A percentile compares a stretch with the other conserved stretches of the same genome.
These are phyloP conservation scores for Cytospora mali DNA, from an alignment of 2,329 filamentous ascomycete species.

Conservation along the genomic window DNA sequence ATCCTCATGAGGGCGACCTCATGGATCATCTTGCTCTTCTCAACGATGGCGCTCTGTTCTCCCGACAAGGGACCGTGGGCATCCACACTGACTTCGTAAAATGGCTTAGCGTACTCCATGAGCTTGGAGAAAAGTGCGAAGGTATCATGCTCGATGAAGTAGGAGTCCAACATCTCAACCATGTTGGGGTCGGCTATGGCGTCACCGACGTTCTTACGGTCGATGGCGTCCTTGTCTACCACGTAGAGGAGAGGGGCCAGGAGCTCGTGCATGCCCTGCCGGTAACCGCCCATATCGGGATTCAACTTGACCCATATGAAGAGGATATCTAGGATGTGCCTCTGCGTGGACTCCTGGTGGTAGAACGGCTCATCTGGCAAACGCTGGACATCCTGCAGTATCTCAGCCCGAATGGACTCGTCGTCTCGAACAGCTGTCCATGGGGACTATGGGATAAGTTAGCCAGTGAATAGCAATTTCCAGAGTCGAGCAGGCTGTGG, in stretches of 20 bases:
- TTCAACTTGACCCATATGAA: constrained; percentile 96
- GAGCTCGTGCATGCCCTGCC: constrained; percentile 99
- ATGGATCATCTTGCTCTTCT: constrained; percentile 84
- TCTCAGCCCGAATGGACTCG: constrained; percentile 82
- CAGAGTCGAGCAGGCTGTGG: neutral
- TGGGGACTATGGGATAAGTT: constrained; percentile 67
- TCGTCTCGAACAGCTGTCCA: constrained; percentile 88
- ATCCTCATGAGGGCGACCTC: constrained; percentile 75
- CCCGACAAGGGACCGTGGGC: constrained; percentile 35
- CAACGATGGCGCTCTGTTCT: constrained; percentile 70
- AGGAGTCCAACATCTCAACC: constrained; percentile 68
- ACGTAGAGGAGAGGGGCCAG: constrained; percentile 87
- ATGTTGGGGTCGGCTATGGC: constrained; percentile 54
- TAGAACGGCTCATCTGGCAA: constrained; percentile 94
- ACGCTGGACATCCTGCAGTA: constrained; percentile 90
- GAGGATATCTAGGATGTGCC: constrained; percentile 81
- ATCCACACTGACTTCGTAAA: constrained; percentile 71
- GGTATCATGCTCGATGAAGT: constrained; percentile 85
- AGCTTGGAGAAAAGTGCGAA: constrained; percentile 83
- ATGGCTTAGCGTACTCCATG: constrained; percentile 84
- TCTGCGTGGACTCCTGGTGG: constrained; percentile 75
- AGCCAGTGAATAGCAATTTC: constrained; percentile 10
- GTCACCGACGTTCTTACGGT: constrained; percentile 44
- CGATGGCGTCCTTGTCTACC: constrained; percentile 78
- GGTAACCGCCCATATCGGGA: constrained; percentile 80